Evolutionary conservation across 352 stramenopile species (phyloP), one percentile per base, ranked within the genome.

Genomic region (Phytophthora macrochlamydospora): DNA sequence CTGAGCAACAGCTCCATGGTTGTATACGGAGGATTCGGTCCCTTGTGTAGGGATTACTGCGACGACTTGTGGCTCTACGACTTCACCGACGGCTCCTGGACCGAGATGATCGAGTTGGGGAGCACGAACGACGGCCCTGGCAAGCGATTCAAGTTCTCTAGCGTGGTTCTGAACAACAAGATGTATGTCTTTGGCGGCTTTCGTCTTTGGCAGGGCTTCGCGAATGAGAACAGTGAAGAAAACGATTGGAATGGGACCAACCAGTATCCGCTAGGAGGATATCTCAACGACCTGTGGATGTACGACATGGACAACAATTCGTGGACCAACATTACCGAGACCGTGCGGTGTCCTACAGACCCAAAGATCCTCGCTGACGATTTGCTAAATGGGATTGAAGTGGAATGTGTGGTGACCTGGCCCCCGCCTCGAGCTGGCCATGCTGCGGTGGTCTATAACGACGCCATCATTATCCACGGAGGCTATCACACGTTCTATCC

Each of bases 1-100:
- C 95, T 98, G 58, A 70, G 84, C 42, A 87, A 98, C 58, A 76
- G 80, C 14, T 94, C 87, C 2, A 98, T 99, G 92, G 64, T 93
- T 11, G 67, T 99, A 40, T 99, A 98, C 67, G 96, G 95, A 30
- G 97, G 97, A 7, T 99, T 98, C 60, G 90, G 83, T 0, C 83
- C 90, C 6, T 74, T 95, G 31, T 99, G 97, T 64, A 85, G 90
- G 40, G 97, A 99, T 69, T 99, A 98, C 62, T 99, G 97, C 74
- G 81, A 98, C 68, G 97, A 99, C 75, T 80, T 98, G 69, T 99
- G 97, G 96, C 66, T 96, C 11, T 98, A 98, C 53, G 91, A 99
- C 70, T 89, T 98, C 54, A 70, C 71, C 0, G 85, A 96, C 69
- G 93, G 95, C 59, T 75, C 85, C 40, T 98, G 92, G 93, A 97